A percentile compares a stretch with the other conserved stretches of the same genome.
These are phyloP conservation scores for Pseudozyma hubeiensis DNA, from an alignment of 1,284 basidiomycete species.

Conservation along the genomic window DNA sequence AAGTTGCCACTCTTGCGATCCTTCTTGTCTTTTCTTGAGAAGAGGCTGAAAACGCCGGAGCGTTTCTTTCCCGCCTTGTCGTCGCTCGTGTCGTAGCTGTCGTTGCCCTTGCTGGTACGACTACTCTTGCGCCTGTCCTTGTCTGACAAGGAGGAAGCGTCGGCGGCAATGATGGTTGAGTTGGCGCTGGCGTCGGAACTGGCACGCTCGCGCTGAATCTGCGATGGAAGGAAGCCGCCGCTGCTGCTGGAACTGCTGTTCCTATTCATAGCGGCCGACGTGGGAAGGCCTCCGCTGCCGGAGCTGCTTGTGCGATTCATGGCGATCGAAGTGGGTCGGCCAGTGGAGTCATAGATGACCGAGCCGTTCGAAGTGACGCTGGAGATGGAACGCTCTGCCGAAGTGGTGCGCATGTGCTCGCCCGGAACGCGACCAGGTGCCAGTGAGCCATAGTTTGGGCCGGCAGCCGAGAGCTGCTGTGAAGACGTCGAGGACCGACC, in stretches of 20 bases:
- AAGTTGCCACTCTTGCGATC: conserved; percentile 60
- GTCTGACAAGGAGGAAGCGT: conserved; percentile 29
- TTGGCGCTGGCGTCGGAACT: conserved; percentile 53
- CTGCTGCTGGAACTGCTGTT: conserved; percentile 47
- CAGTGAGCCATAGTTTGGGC: conserved; percentile 29
- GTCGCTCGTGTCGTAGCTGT: conserved; percentile 46
- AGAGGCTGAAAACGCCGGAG: conserved; percentile 63
- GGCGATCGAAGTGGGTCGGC: conserved; percentile 25
- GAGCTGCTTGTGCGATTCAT: conserved; percentile 44
- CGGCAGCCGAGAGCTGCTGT: conserved; percentile 16
- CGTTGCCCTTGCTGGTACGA: conserved; percentile 47
- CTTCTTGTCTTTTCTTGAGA: conserved; percentile 64
- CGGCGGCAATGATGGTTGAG: conserved; percentile 32
- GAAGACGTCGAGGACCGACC: conserved; percentile 30
- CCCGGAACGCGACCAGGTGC: conserved; percentile 12
- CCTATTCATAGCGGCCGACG: conserved; percentile 30
- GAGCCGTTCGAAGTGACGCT: conserved; percentile 39
- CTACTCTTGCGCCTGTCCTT: conserved; percentile 52
- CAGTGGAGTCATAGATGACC: conserved; percentile 17
- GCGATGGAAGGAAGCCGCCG: conserved; percentile 56
- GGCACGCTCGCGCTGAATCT: conserved; percentile 57
- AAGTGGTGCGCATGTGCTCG: conserved; percentile 40
- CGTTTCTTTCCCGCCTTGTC: conserved; percentile 63
- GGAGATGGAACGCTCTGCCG: conserved; percentile 50
- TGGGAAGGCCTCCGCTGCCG: conserved; percentile 34